Conservation (phyloP, 75 land plant genomes). For the Cryptomeria japonica region DNA sequence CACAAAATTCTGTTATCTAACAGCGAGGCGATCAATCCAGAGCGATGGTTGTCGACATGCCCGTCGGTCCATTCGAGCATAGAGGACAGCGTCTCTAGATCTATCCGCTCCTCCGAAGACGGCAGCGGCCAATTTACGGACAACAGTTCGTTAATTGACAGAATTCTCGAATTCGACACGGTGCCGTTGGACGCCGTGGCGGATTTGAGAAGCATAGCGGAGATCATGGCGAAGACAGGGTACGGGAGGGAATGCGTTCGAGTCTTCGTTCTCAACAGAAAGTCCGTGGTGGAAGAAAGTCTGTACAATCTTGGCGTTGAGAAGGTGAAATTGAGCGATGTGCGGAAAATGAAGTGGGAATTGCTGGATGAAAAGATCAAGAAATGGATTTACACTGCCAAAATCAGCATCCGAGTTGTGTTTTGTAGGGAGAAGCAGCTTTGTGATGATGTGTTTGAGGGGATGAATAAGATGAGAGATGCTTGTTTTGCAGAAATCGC, state of each 20-base stretch:
- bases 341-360: slow-evolving; percentile 65
- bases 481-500: slow-evolving; percentile 40
- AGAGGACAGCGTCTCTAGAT: slow-evolving; percentile 8
- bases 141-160: background rate
- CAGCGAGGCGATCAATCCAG: slow-evolving; percentile 13
- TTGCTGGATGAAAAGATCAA: slow-evolving; percentile 49
- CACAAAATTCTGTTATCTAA: slow-evolving; percentile 40
- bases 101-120: slow-evolving; percentile 7
- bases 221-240: slow-evolving; percentile 53
- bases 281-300: slow-evolving; percentile 54
- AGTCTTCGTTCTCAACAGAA: slow-evolving; percentile 43
- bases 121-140: background rate
- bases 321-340: slow-evolving; percentile 27
- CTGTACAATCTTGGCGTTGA: slow-evolving; percentile 68
- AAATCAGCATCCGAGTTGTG: slow-evolving; percentile 50
- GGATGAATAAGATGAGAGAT: slow-evolving; percentile 20
- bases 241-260: slow-evolving; percentile 57
- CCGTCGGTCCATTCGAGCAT: background rate
- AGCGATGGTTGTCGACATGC: slow-evolving; percentile 14
- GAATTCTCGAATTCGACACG: slow-evolving; percentile 21
- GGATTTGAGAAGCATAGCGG: slow-evolving; percentile 56
- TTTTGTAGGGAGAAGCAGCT: slow-evolving; percentile 65
- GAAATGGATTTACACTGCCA: slow-evolving; percentile 60
- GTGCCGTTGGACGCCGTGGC: slow-evolving; percentile 29
- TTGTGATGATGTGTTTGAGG: slow-evolving; percentile 49